phyloP scores from a whole-genome alignment of 306 rosid species.

The Styphnolobium japonicum region DNA sequence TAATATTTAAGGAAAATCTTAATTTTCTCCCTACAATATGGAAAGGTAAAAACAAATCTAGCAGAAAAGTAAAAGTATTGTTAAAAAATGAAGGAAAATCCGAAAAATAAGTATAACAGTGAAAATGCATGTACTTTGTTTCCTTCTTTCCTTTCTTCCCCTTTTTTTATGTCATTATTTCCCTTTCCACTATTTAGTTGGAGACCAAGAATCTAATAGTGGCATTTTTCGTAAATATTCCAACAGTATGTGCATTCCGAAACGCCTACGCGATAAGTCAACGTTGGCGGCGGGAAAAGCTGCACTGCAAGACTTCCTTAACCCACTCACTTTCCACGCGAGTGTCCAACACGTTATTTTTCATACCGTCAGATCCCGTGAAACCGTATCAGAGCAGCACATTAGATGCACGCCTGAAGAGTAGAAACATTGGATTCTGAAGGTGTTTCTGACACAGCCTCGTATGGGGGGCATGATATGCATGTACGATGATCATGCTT shows the following conservation, averaged over 20 bases:
- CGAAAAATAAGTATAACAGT: neutral
- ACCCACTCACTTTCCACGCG: neutral
- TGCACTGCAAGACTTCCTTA: neutral
- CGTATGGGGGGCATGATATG: neutral
- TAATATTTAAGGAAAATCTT: neutral
- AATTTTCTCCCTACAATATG: neutral
- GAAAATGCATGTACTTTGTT: neutral
- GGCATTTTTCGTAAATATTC: conserved; percentile 6
- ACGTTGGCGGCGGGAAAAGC: conserved; percentile 11
- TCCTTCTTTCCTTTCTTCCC: neutral
- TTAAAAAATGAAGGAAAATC: neutral
- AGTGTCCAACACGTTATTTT: neutral
- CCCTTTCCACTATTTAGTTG: neutral
- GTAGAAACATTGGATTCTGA: neutral
- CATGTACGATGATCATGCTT: neutral
- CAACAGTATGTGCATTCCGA: neutral
- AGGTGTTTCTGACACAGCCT: neutral
- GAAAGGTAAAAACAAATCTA: neutral
- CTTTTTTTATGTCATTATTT: neutral
- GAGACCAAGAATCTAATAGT: neutral
- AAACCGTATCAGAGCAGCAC: neutral
- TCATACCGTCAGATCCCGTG: neutral
- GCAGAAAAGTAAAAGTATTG: neutral
- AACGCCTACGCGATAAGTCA: neutral
- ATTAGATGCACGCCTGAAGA: neutral